phyloP scores from a whole-genome alignment of 2,329 filamentous ascomycete species.

The Diaporthe velutina region DNA sequence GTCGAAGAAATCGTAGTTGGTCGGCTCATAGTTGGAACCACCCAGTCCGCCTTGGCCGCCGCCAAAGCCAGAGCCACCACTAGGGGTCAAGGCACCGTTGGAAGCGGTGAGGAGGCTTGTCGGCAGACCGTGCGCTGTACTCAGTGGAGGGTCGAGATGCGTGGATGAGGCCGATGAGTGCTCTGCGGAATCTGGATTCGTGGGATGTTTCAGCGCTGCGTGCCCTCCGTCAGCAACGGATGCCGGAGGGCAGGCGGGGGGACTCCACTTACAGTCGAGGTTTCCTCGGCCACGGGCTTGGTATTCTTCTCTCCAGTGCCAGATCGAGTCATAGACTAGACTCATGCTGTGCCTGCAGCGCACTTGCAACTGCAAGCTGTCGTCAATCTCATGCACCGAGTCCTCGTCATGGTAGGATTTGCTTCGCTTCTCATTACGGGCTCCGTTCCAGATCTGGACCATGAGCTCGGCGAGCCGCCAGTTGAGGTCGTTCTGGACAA shows the following conservation, averaged over 20 bases:
- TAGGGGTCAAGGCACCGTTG: conserved; percentile 67
- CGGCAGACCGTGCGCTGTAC: conserved; percentile 63
- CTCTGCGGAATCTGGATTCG: conserved; percentile 83
- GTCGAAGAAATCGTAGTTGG: conserved; percentile 90
- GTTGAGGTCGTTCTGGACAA: conserved; percentile 82
- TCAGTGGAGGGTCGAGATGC: conserved; percentile 72
- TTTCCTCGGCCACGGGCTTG: conserved; percentile 77
- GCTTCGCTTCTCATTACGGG: conserved; percentile 64
- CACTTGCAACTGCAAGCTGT: conserved; percentile 84
- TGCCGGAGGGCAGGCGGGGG: conserved; percentile 33
- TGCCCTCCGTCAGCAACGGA: conserved; percentile 38
- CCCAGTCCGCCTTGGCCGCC: conserved; percentile 61
- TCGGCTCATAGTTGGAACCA: conserved; percentile 71
- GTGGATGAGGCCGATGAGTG: conserved; percentile 79
- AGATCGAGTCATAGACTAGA: conserved; percentile 86
- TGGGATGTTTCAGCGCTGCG: conserved; percentile 85
- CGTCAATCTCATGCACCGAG: conserved; percentile 68
- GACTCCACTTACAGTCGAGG: conserved; percentile 73
- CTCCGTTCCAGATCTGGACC: conserved; percentile 86
- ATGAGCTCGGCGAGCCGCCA: conserved; percentile 87
- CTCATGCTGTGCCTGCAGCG: conserved; percentile 88
- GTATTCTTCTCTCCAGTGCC: conserved; percentile 87
- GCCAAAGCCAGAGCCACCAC: conserved; percentile 59
- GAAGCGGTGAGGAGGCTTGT: conserved; percentile 61
- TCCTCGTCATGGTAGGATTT: conserved; percentile 64